These are phyloP conservation scores for Aspergillus sp. DNA, from an alignment of 2,329 filamentous ascomycete genomes.

Conservation along the genomic window DNA sequence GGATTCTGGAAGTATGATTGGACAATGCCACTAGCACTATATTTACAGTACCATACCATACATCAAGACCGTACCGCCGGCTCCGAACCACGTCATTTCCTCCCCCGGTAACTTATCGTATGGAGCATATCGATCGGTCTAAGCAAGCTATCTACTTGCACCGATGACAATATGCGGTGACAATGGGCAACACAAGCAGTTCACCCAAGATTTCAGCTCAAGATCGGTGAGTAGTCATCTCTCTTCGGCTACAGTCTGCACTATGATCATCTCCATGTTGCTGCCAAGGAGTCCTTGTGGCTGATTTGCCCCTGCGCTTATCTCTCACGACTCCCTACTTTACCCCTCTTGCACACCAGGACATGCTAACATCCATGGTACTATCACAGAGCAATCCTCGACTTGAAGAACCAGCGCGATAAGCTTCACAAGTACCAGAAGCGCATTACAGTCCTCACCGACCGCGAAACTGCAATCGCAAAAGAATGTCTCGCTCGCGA, in stretches of 20 bases:
- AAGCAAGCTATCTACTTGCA: background rate
- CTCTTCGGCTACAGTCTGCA: background rate
- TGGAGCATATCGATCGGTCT: background rate
- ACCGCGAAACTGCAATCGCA: conserved; percentile 81
- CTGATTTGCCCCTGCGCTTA: too few relatives aligned
- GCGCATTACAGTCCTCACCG: conserved; percentile 78
- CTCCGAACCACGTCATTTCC: conserved; percentile 11
- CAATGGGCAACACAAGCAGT: conserved; percentile 63
- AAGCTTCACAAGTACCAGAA: conserved; percentile 95
- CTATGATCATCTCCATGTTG: background rate
- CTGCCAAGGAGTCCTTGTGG: background rate
- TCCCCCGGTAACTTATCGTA: background rate
- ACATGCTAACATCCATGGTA: conserved; percentile 4
- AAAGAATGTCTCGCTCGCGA: conserved; percentile 73
- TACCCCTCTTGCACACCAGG: background rate
- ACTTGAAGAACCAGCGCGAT: conserved; percentile 96
- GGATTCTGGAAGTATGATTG: background rate
- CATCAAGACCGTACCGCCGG: background rate
- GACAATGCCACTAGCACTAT: background rate
- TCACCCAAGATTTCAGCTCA: conserved; percentile 67
- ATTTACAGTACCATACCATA: background rate
- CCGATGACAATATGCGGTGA: conserved; percentile 24
- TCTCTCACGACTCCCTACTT: too few relatives aligned
- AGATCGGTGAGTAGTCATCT: conserved; percentile 64
- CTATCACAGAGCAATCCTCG: conserved; percentile 77